A percentile compares a stretch with the other conserved stretches of the same genome.
phyloP scores from a whole-genome alignment of 495 filamentous ascomycete genomes.

The Bacidia gigantensis region DNA sequence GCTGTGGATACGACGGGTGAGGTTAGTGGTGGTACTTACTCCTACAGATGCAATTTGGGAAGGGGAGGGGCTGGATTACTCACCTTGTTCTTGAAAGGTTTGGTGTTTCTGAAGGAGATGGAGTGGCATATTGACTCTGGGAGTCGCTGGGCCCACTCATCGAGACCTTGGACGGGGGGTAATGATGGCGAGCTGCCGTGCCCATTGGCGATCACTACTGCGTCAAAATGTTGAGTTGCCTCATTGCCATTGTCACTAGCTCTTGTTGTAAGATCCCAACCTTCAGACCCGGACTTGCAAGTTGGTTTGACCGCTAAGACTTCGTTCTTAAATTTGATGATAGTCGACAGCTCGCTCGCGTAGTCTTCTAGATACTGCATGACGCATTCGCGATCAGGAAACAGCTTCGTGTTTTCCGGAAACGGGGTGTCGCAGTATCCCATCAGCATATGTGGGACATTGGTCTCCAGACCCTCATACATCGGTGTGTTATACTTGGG shows the following conservation, averaged over 20 bases:
- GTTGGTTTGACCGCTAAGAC: conserved; percentile 34
- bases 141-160: conserved; percentile 39
- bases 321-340: conserved; percentile 41
- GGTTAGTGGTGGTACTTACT: too few species aligned
- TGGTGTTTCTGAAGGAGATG: conserved; percentile 55
- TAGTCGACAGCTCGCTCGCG: conserved; percentile 40
- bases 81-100: conserved; percentile 37
- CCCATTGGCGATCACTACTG: conserved; percentile 65
- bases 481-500: conserved; percentile 34
- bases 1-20: too few species aligned
- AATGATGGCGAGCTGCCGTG: conserved; percentile 65
- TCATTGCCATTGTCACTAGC: not conserved
- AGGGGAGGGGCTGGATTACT: too few species aligned
- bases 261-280: not conserved
- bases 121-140: conserved; percentile 61
- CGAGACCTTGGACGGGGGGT: conserved; percentile 44
- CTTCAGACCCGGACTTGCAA: not conserved
- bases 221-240: conserved; percentile 36
- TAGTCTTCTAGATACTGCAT: conserved; percentile 31
- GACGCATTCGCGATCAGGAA: conserved; percentile 53
- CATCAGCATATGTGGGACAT: conserved; percentile 76
- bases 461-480: conserved; percentile 68
- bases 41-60: too few species aligned
- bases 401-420: conserved; percentile 45
- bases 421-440: conserved; percentile 58